Conservation (phyloP, 225 moss, liverwort and hornwort genomes). For the Pseudoscleropodium purum region DNA sequence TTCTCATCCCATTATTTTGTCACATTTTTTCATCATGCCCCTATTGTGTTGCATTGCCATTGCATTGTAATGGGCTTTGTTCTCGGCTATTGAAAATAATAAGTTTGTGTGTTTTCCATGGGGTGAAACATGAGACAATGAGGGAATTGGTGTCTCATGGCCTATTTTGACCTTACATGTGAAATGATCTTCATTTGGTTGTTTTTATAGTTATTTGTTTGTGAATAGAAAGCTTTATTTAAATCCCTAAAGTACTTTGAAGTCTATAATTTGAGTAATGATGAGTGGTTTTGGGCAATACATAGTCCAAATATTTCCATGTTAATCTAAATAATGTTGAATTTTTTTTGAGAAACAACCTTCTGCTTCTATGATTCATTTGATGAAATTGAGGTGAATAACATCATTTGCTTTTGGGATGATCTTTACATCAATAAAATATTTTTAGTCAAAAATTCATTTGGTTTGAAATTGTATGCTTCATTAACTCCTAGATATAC, state of each 20-base stretch:
- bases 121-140: not conserved
- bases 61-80: too few species aligned
- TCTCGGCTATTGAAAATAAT: not conserved
- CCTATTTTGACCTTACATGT: not conserved
- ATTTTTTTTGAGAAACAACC: not conserved
- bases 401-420: too few species aligned
- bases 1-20: too few species aligned
- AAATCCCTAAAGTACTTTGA: accelerated
- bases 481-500: not conserved
- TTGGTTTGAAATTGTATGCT: not conserved
- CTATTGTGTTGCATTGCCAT: too few species aligned
- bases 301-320: not conserved
- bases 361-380: not conserved
- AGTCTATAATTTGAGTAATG: not conserved
- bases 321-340: too few species aligned
- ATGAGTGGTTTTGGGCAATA: too few species aligned
- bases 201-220: not conserved
- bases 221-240: not conserved
- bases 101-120: not conserved
- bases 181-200: not conserved
- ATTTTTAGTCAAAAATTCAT: too few species aligned
- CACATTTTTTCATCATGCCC: too few species aligned
- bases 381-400: not conserved
- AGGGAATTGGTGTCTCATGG: not conserved
- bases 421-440: not conserved